Percentiles rank a stretch among this genome's conserved stretches.
These are phyloP conservation scores for Pythium insidiosum DNA, from an alignment of 352 stramenopile species.

Conservation along the genomic window DNA sequence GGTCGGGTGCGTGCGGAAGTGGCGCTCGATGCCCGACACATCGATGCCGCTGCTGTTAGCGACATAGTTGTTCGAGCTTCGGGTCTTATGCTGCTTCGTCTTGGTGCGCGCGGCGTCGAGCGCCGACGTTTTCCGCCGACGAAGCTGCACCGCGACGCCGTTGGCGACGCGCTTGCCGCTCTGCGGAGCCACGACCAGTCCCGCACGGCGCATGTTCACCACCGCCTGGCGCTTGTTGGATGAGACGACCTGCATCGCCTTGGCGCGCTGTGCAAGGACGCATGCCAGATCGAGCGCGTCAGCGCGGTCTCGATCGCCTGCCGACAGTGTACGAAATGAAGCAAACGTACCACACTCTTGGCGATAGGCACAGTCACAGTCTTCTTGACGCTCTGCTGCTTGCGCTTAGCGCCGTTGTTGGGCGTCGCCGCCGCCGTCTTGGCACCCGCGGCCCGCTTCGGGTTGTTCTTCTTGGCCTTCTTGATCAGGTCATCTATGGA, in stretches of 20 bases:
- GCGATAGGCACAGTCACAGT: constrained; percentile 55
- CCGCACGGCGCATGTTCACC: constrained; percentile 61
- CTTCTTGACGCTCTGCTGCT: constrained; percentile 69
- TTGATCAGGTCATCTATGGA: constrained; percentile 7
- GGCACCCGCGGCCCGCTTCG: background rate
- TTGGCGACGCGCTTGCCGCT: constrained; percentile 5
- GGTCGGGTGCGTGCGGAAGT: constrained; percentile 66
- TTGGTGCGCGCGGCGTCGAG: constrained; percentile 21
- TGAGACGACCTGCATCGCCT: constrained; percentile 23
- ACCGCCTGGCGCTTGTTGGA: constrained; percentile 57
- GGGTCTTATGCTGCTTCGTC: constrained; percentile 14
- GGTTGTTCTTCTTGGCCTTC: constrained; percentile 1
- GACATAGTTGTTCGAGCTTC: constrained; percentile 9
- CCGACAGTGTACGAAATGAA: too few species aligned
- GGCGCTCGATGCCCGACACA: constrained; percentile 72
- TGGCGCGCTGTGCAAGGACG: constrained; percentile 22
- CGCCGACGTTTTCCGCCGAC: constrained; percentile 31
- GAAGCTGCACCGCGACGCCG: constrained; percentile 24
- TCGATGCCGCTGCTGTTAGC: constrained; percentile 31
- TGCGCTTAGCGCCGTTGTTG: constrained; percentile 18
- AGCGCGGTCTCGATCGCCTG: too few species aligned
- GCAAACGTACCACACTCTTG: constrained; percentile 40
- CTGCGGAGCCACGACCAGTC: constrained; percentile 32
- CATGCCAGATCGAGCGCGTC: background rate
- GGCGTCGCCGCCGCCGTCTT: constrained; percentile 19